Evolutionary conservation across 164 flowering plant species (phyloP).

Genomic region (Annona squamosa): DNA sequence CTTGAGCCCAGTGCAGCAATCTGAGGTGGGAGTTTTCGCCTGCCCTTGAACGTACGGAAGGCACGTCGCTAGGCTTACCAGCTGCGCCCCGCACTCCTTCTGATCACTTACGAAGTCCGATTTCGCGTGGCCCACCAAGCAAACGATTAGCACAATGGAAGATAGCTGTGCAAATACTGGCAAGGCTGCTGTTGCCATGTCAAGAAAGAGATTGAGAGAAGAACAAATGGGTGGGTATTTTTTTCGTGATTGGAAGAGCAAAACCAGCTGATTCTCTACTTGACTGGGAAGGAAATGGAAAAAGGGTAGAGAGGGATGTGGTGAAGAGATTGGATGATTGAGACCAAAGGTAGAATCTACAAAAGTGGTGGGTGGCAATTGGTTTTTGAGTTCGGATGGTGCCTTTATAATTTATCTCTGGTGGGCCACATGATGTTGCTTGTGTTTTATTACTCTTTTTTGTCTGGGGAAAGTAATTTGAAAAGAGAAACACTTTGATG

Average conservation of each 20-base stretch:
- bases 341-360: background rate
- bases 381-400: background rate
- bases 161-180: background rate
- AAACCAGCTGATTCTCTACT: constrained; percentile 1
- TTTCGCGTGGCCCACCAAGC: constrained; percentile 15
- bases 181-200: background rate
- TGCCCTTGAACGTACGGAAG: constrained; percentile 57
- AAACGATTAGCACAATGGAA: constrained; percentile 10
- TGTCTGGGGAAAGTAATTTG: background rate
- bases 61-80: constrained; percentile 56
- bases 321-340: background rate
- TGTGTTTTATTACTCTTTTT: no score
- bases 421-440: background rate
- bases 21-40: constrained; percentile 54
- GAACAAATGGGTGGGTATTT: background rate
- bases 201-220: background rate
- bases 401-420: background rate
- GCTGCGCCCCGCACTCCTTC: constrained; percentile 44
- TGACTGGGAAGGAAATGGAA: background rate
- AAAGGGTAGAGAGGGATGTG: background rate
- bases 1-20: constrained; percentile 67
- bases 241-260: background rate
- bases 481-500: no score
- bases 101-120: constrained; percentile 43
- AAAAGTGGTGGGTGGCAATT: background rate